Evolutionary conservation across 352 stramenopile genomes (phyloP), one percentile per base, ranked within the genome.

Genomic region (Phytophthora pseudosyringae): DNA sequence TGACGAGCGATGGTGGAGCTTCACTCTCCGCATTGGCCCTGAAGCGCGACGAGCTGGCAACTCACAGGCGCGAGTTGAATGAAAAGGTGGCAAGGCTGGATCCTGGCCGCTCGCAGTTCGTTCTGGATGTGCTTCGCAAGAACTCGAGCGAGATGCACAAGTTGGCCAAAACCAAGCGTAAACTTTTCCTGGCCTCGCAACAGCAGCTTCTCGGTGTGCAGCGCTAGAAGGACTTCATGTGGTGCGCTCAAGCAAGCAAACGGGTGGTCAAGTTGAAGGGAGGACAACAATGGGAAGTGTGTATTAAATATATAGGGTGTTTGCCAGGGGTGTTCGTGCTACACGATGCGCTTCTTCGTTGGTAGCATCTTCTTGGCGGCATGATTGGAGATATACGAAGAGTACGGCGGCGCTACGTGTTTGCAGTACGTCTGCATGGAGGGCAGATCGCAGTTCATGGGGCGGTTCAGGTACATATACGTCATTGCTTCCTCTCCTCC

Each of bases 111-210:
- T 78, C 86, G 35, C 69, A 76, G n/a, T 89, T 95, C 41, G 83
- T 95, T 32, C 47, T 90, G 29, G 69, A 86, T 29, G 91, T 83
- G 52, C 68, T 95, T 26, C 63, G 83, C 32, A 80, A 86, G 28
- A 91, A 90, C 51, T 71, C 79, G 21, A 74, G 67, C 39, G 86
- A 95, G 64, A 90, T 95, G 78, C 72, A 83, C 67, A 89, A 83
- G 43, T 73, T 95, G 13, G 80, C 82, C 10, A 84, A 85, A 51
- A 81, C 80, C 33, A 83, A 83, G 48, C 82, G 86, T 10, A 83
- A 89, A 53, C 71, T 90, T 12, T 88, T 82, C 25, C 81, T 93
- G 50, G 69, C 71, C 0, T 86, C 75, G 28, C 78, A 88, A 39
- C 64, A 89, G 65, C 83, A 92, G 43, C 72, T 92, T 18, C 29